Conservation (phyloP, 208 protist genomes). For the Trichomonas vaginalis region DNA sequence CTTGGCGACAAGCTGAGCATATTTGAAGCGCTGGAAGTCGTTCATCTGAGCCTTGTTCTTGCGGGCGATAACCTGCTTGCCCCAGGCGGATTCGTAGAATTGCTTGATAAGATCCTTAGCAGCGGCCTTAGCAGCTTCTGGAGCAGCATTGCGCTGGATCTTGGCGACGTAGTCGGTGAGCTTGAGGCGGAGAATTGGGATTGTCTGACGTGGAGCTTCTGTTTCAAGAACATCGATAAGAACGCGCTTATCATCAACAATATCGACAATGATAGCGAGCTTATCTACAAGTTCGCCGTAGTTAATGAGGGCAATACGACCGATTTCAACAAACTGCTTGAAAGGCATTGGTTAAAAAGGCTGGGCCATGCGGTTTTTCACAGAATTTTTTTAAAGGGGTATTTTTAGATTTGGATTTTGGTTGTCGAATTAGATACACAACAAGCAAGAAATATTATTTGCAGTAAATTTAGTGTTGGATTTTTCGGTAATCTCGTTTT, state of each 20-base stretch:
- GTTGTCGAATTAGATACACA: no score
- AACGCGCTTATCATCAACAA: conserved; percentile 20
- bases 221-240: neutral
- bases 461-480: no score
- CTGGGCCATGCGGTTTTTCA: neutral
- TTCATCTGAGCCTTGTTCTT: neutral
- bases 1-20: neutral
- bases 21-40: conserved; percentile 2
- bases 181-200: neutral
- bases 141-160: neutral
- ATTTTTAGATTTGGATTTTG: no score
- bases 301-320: conserved; percentile 27
- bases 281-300: conserved; percentile 26
- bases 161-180: neutral
- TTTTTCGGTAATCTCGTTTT: no score
- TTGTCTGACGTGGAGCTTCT: neutral
- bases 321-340: conserved; percentile 27
- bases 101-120: neutral
- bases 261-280: conserved; percentile 27
- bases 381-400: no score
- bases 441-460: no score
- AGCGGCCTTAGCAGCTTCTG: neutral
- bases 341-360: neutral
- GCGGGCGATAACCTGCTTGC: neutral
- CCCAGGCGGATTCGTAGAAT: neutral